These are phyloP conservation scores for Cylindricascospora bacillispora DNA, from an alignment of 1,139 yeast genomes.

Conservation along the genomic window DNA sequence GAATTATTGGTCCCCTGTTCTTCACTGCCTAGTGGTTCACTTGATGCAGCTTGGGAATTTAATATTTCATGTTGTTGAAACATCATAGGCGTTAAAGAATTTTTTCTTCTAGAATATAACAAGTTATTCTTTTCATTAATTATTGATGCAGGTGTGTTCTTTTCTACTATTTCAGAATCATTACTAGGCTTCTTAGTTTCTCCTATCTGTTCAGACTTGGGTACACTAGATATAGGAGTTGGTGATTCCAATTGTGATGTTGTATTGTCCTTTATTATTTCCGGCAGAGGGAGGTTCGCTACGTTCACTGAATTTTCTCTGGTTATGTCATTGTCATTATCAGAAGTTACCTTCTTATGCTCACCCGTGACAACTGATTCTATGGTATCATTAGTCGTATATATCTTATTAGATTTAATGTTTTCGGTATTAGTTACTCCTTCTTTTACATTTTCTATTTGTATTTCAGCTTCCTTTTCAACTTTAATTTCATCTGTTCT, in stretches of 20 bases:
- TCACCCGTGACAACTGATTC: not conserved
- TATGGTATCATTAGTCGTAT: no score
- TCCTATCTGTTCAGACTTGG: not conserved
- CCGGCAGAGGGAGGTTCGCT: no score
- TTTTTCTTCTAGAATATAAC: conserved; percentile 13
- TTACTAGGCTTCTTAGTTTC: not conserved
- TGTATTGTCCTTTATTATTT: no score
- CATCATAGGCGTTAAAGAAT: conserved; percentile 22
- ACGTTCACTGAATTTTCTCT: no score
- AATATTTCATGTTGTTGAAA: conserved; percentile 15
- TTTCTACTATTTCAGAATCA: not conserved
- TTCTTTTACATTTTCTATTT: not conserved
- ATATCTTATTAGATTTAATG: no score
- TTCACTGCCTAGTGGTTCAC: conserved; percentile 1
- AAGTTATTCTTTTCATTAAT: conserved; percentile 15
- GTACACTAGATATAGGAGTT: not conserved
- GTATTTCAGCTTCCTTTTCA: not conserved
- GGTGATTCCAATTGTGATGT: no score
- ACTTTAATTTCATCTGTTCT: not conserved
- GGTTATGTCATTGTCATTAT: no score
- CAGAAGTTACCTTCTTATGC: no score
- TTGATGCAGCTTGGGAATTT: conserved; percentile 3
- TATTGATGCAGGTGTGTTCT: conserved; percentile 12
- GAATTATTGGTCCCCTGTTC: not conserved
- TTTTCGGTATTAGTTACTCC: not conserved